Conservation (phyloP, 2,329 filamentous ascomycete genomes). For the Pseudophaeomoniella oleicola region DNA sequence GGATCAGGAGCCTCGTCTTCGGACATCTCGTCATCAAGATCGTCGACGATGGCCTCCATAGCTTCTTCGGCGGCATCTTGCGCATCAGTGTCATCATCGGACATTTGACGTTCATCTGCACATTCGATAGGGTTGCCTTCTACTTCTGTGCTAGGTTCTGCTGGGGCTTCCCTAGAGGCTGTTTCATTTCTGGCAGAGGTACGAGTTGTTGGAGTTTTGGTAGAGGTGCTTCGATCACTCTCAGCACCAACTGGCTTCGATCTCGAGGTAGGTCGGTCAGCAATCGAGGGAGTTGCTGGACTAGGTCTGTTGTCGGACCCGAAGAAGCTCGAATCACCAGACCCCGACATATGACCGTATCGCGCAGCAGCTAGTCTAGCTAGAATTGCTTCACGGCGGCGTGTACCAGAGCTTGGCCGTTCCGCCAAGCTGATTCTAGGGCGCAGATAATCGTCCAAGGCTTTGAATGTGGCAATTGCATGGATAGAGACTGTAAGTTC, state of each 20-base stretch:
- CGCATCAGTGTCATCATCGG: slow-evolving; percentile 52
- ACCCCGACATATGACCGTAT: slow-evolving; percentile 35
- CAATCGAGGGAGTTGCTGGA: slow-evolving; percentile 7
- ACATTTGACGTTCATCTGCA: slow-evolving; percentile 76
- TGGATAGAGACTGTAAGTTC: slow-evolving; percentile 99
- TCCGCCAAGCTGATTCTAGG: slow-evolving; percentile 76
- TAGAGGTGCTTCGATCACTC: slow-evolving; percentile 22
- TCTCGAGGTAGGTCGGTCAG: slow-evolving; percentile 2
- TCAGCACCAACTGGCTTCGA: slow-evolving; percentile 21
- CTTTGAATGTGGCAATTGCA: slow-evolving; percentile 94
- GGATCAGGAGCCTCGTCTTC: slow-evolving; percentile 64
- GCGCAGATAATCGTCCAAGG: slow-evolving; percentile 85
- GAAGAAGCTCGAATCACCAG: slow-evolving; percentile 15
- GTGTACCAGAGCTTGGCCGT: slow-evolving; percentile 48
- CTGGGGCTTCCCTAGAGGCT: slow-evolving; percentile 31
- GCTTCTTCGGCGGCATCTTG: slow-evolving; percentile 38
- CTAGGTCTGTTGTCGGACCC: slow-evolving; percentile 12
- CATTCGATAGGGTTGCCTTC: slow-evolving; percentile 68
- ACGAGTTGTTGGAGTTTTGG: slow-evolving; percentile 38
- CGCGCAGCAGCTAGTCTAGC: slow-evolving; percentile 46
- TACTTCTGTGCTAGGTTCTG: slow-evolving; percentile 45
- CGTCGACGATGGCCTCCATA: slow-evolving; percentile 78
- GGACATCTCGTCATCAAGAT: slow-evolving; percentile 62
- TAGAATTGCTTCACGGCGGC: slow-evolving; percentile 47
- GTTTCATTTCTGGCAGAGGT: slow-evolving; percentile 38